Evolutionary conservation across 2,329 filamentous ascomycete species (phyloP), one percentile per base, ranked within the genome.

Genomic region (Nemania sp.): DNA sequence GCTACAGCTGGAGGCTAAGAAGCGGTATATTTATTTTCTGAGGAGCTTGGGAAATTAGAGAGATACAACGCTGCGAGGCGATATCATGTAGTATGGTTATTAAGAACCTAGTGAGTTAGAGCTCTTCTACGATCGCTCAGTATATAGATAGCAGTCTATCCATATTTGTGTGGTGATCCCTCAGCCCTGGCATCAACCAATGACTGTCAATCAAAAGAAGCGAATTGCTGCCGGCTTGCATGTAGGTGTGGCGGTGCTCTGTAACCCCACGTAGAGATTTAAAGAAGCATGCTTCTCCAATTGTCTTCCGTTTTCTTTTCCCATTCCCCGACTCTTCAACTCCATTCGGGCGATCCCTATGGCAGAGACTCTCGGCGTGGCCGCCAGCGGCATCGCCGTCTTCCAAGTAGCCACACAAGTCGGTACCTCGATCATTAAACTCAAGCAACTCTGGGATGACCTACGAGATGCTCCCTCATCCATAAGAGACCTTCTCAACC

Each of bases 391-490:
- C 27, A 72, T 77, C 22, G 72, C 74, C 1, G 62, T 77, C 15
- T 70, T 69, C 1, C 69, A 77, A 22, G 62, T 77, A 2, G 68
- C 69, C 22, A 51, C 47, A 1, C 71, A 73, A 57, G 73, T 73
- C 5, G 73, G 73, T 22, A 45, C 64, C 2, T 64, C 72, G 5
- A 70, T 76, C 3, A 26, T 73, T 15, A 76, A 76, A 57, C 70
- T 76, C 11, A 75, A 73, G 38, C 35, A 58, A 55, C 69, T 77
- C 18, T 76, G 73, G 73, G 62, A 74, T 2, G 70, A 77, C 24
- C 47, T 76, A 2, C 70, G 73, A 41, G 68, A 77, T 35, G 74
- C 76, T 10, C 75, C 75, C 4, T 71, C 74, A 6, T 65, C 68
- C 1, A 75, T 77, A 26, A 43, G 49, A 18, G 67, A 74, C 26